Conservation (phyloP, 345 rosid genomes). For the Melaleuca quinquenervia region DNA sequence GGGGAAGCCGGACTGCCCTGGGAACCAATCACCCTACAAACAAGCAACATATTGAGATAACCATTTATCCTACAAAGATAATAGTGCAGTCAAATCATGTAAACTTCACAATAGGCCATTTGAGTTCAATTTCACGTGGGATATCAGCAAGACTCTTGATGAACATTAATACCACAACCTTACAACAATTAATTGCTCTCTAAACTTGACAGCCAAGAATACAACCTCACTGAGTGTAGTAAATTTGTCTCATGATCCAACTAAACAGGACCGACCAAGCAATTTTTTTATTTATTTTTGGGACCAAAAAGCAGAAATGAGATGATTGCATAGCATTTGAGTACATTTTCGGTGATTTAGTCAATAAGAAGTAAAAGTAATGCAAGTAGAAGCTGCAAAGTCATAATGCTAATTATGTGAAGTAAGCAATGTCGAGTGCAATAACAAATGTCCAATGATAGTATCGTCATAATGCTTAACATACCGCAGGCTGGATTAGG, state of each 20-base stretch:
- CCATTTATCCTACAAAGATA: neutral
- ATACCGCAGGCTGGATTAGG: conserved; percentile 93
- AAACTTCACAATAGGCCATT: neutral
- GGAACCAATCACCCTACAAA: neutral
- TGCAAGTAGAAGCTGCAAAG: neutral
- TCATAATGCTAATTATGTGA: neutral
- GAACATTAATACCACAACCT: neutral
- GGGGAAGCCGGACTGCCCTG: no score
- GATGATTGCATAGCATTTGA: neutral
- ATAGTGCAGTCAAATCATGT: neutral
- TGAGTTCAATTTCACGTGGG: neutral
- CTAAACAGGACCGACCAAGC: neutral
- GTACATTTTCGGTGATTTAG: neutral
- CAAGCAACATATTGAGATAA: neutral
- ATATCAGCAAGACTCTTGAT: neutral
- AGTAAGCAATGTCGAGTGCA: neutral
- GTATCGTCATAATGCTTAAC: neutral
- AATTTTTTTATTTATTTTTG: neutral
- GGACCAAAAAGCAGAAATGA: neutral
- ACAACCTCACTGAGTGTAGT: neutral
- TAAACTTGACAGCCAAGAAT: neutral
- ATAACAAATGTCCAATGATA: neutral
- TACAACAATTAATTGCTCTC: neutral
- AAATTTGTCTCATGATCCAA: neutral
- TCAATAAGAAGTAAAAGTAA: neutral